phyloP scores from a whole-genome alignment of 1,284 basidiomycete species.

The Ganoderma lingzhi region DNA sequence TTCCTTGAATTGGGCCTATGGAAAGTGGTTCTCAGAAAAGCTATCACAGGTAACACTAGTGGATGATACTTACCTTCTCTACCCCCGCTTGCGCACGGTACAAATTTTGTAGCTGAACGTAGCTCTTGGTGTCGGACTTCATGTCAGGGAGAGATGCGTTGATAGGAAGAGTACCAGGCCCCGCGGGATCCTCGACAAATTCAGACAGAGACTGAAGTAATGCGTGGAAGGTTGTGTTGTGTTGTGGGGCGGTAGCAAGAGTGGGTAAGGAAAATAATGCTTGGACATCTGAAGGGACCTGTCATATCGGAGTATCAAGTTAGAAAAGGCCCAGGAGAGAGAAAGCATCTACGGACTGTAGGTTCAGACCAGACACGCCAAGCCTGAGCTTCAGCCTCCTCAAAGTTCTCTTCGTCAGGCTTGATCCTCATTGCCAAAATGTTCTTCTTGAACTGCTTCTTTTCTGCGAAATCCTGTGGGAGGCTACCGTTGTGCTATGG shows the following conservation, averaged over 20 bases:
- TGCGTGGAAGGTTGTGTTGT: conserved; percentile 74
- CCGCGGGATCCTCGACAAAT: conserved; percentile 53
- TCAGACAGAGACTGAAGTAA: conserved; percentile 82
- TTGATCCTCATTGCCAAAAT: conserved; percentile 72
- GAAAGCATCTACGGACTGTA: conserved; percentile 43
- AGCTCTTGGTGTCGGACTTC: conserved; percentile 89
- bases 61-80: conserved; percentile 58
- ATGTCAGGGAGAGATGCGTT: conserved; percentile 90
- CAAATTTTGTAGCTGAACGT: conserved; percentile 81
- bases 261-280: conserved; percentile 59
- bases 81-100: conserved; percentile 78
- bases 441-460: conserved; percentile 79
- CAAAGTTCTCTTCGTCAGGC: conserved; percentile 94
- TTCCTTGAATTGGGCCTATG: conserved; percentile 38
- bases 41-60: neutral
- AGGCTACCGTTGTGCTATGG: conserved; percentile 68
- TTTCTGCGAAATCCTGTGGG: conserved; percentile 74
- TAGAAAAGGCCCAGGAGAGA: neutral
- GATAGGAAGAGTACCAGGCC: conserved; percentile 52
- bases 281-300: conserved; percentile 74
- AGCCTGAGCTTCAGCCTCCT: conserved; percentile 88
- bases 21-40: neutral
- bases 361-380: conserved; percentile 79
- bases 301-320: neutral
- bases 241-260: conserved; percentile 49